phyloP scores from a whole-genome alignment of 306 rosid genomes.

The Cicer judaicum region DNA sequence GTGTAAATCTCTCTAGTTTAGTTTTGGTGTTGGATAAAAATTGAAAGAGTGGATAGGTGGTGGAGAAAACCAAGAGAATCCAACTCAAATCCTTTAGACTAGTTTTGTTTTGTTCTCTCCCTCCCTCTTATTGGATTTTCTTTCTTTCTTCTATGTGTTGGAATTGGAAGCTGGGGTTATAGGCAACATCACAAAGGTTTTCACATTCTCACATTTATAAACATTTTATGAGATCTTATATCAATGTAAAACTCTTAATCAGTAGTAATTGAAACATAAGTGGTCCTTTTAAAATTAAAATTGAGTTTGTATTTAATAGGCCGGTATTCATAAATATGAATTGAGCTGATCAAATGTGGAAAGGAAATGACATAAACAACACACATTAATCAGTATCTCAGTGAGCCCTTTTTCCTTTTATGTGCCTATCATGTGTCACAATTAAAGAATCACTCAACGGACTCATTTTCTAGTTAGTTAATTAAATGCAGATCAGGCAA shows the following conservation, averaged over 20 bases:
- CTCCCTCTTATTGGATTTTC: background rate
- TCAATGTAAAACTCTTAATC: no score
- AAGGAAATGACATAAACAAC: constrained; percentile 40
- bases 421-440: constrained; percentile 53
- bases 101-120: constrained; percentile 75
- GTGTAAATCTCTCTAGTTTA: constrained; percentile 36
- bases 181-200: no score
- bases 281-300: constrained; percentile 5
- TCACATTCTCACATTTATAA: no score
- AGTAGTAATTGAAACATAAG: background rate
- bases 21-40: constrained; percentile 49
- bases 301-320: background rate
- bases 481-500: constrained; percentile 26
- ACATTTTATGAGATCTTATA: no score
- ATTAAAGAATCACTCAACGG: constrained; percentile 43
- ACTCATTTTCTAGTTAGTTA: constrained; percentile 40
- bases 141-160: no score
- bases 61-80: constrained; percentile 53
- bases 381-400: background rate
- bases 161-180: no score
- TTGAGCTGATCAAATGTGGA: constrained; percentile 31
- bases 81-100: constrained; percentile 53
- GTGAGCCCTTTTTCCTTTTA: constrained; percentile 41
- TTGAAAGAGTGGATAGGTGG: constrained; percentile 39
- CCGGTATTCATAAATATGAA: background rate